These are phyloP conservation scores for Wilhelminamyces savonicus DNA, from an alignment of 805 yeast genomes.

Conservation along the genomic window DNA sequence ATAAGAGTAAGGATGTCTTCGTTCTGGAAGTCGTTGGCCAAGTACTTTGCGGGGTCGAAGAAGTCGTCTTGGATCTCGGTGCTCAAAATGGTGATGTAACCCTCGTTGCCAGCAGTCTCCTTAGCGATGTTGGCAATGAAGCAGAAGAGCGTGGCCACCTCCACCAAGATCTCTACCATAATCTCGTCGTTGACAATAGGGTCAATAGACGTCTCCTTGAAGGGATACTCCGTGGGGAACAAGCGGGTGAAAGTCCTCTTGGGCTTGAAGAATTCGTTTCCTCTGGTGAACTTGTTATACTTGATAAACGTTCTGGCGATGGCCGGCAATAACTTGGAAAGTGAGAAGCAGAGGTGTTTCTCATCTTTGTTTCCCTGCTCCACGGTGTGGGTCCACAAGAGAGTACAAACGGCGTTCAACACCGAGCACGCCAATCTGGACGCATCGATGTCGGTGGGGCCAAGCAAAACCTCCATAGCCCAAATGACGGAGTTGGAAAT, in stretches of 20 bases:
- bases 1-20: conserved; percentile 39
- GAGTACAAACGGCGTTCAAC: conserved; percentile 43
- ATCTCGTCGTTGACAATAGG: conserved; percentile 65
- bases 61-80: conserved; percentile 25
- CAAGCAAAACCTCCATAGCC: conserved; percentile 52
- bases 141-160: conserved; percentile 56
- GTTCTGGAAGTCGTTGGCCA: conserved; percentile 35
- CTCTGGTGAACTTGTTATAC: conserved; percentile 44
- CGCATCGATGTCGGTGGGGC: conserved; percentile 50
- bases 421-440: conserved; percentile 59
- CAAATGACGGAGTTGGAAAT: conserved; percentile 44
- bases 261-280: conserved; percentile 43
- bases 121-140: conserved; percentile 48
- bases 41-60: conserved; percentile 36
- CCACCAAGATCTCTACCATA: conserved; percentile 67
- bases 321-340: conserved; percentile 50
- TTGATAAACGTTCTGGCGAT: conserved; percentile 45
- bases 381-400: conserved; percentile 27
- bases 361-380: conserved; percentile 21
- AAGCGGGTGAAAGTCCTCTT: conserved; percentile 61
- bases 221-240: conserved; percentile 67
- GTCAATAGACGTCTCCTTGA: conserved; percentile 59
- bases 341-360: conserved; percentile 38
- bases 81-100: conserved; percentile 35
- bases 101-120: conserved; percentile 33